These are phyloP conservation scores for Dothiorella sarmentorum DNA, from an alignment of 2,329 filamentous ascomycete genomes.

Conservation along the genomic window DNA sequence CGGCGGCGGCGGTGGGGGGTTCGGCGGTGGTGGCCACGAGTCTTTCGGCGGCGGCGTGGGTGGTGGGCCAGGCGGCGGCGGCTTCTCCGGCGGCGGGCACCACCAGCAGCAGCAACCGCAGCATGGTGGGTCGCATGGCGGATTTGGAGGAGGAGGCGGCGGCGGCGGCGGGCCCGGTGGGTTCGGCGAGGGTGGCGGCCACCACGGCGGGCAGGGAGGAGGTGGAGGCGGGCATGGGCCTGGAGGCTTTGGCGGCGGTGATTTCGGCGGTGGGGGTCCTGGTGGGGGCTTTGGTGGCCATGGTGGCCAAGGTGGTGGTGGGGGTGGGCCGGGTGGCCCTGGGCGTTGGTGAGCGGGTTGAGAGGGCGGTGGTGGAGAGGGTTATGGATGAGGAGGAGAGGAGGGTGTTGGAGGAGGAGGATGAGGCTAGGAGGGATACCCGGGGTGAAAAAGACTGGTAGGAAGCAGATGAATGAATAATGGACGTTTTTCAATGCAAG, in stretches of 20 bases:
- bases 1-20: not conserved
- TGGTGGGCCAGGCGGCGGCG: not conserved
- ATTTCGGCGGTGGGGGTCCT: not conserved
- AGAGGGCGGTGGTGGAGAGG: not conserved
- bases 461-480: too few species aligned
- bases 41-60: not conserved
- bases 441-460: too few species aligned
- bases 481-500: too few species aligned
- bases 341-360: conserved; percentile 1
- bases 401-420: not conserved
- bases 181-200: not conserved
- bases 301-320: not conserved
- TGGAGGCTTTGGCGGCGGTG: conserved; percentile 1
- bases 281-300: not conserved
- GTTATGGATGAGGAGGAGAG: not conserved
- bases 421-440: not conserved
- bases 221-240: not conserved
- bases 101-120: not conserved
- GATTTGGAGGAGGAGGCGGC: not conserved
- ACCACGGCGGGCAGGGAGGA: not conserved
- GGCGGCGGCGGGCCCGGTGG: not conserved
- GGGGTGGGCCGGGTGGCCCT: conserved; percentile 9
- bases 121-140: too few species aligned
- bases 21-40: not conserved
- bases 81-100: not conserved